A percentile compares a stretch with the other conserved stretches of the same genome.
Conservation (phyloP, 768 basidiomycete genomes). For the Lactifluus subvellereus region DNA sequence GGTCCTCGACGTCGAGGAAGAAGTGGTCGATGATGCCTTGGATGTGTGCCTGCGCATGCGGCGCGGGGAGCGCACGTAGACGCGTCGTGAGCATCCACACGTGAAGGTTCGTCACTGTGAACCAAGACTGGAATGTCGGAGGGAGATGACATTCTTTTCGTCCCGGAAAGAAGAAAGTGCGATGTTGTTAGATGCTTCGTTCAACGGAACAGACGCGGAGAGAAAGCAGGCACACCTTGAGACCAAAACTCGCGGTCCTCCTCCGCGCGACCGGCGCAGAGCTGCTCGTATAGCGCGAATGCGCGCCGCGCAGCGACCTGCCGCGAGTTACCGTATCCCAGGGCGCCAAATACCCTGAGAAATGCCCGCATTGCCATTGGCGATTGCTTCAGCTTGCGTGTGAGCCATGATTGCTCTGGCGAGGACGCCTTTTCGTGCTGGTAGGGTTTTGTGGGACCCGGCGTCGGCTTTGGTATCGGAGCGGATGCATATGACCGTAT, state of each 20-base stretch:
- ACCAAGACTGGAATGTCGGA: slow-evolving; percentile 96
- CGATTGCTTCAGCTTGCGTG: slow-evolving; percentile 22
- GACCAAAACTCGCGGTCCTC: slow-evolving; percentile 23
- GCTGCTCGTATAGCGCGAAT: slow-evolving; percentile 19
- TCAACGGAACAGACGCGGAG: neutral
- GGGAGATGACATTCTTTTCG: slow-evolving; percentile 78
- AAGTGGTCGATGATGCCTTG: slow-evolving; percentile 91
- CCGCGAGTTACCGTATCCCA: slow-evolving; percentile 19
- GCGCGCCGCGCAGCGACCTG: slow-evolving; percentile 22
- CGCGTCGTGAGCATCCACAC: slow-evolving; percentile 88
- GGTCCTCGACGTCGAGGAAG: slow-evolving; percentile 89
- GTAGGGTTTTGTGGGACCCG: slow-evolving; percentile 22
- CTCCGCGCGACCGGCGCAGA: slow-evolving; percentile 20
- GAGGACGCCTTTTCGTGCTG: slow-evolving; percentile 12
- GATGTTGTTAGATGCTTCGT: neutral
- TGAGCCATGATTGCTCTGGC: slow-evolving; percentile 23
- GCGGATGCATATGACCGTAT: slow-evolving; percentile 1
- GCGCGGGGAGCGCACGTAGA: slow-evolving; percentile 70
- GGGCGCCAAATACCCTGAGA: slow-evolving; percentile 20
- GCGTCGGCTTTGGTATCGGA: neutral
- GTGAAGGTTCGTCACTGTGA: slow-evolving; percentile 88
- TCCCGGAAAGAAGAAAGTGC: neutral
- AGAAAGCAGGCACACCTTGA: neutral
- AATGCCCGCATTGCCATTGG: slow-evolving; percentile 19
- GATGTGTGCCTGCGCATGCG: slow-evolving; percentile 61